Conservation (phyloP, 352 stramenopile genomes). For the Chloridella minuta region DNA sequence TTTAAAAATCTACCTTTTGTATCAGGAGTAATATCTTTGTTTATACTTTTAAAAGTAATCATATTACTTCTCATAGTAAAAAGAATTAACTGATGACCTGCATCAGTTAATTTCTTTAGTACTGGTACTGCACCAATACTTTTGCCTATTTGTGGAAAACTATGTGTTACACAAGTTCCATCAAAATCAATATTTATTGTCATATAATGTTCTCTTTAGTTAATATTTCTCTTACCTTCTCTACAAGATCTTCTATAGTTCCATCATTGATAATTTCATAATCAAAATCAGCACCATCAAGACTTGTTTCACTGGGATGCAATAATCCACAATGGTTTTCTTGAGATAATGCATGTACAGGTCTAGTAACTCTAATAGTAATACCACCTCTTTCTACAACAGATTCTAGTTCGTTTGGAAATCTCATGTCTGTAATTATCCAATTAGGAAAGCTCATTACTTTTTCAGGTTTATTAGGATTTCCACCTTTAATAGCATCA, state of each 20-base stretch:
- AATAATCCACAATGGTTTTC: constrained; percentile 7
- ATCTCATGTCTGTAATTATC: constrained; percentile 11
- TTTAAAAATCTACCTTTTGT: too few species aligned
- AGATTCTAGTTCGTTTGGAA: constrained; percentile 8
- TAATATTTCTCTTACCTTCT: constrained; percentile 10
- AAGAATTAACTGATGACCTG: too few species aligned
- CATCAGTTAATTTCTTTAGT: too few species aligned
- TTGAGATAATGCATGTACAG: constrained; percentile 1
- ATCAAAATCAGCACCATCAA: not conserved
- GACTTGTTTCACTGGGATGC: not conserved
- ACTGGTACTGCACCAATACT: too few species aligned
- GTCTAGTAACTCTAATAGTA: constrained; percentile 11
- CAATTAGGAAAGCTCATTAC: not conserved
- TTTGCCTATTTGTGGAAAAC: too few species aligned
- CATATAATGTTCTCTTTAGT: constrained; percentile 10
- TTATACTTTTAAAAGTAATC: too few species aligned
- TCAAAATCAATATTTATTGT: not conserved
- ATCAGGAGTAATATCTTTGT: too few species aligned
- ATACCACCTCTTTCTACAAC: not conserved
- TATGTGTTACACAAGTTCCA: too few species aligned
- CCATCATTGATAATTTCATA: not conserved
- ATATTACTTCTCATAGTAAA: too few species aligned
- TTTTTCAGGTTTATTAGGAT: too few species aligned
- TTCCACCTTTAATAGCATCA: too few species aligned
- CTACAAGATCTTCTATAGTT: constrained; percentile 9